Base-by-base conservation (phyloP, 2,329 filamentous ascomycete species). In the Akanthomyces muscarius region DNA sequence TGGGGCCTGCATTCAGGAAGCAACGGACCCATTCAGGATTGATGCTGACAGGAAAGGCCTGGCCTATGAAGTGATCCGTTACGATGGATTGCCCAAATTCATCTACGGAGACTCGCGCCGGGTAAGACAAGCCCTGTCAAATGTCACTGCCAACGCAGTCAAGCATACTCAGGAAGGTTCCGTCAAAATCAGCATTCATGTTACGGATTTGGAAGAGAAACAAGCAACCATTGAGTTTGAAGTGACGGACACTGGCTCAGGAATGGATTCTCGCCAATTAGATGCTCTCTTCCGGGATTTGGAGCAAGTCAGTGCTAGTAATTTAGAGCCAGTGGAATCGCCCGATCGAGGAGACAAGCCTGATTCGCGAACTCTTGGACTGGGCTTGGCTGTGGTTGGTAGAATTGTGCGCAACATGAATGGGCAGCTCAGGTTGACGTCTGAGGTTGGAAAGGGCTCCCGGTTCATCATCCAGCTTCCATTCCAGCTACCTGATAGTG, bases 391-490 rank as follows among this genome's bases (percentile, higher is more conserved):
- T 0, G 82, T 96, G 14, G 92, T 96, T n/a, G 90, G 91, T 18
- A 86, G 92, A 44, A 91, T 92, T 42, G 82, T 97, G 38, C 85
- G 88, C n/a, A 96, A 92, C 70, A 95, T 96, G 90, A 89, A 94
- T 64, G 93, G 92, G 0, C 92, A 96, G 70, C 75, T 97, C 36
- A 86, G 91, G 1, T 77, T 97, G 1, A 94, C 92, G 69, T 96
- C 92, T 0, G 91, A 95, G 69, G 84, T 89, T 71, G 89, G 89
- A 2, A 90, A 89, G 68, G 92, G 93, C 0, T 93, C 92, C 21
- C 83, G 90, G 59, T 96, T 97, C 66, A 86, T 92, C 23, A 85
- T 97, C 28, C 86, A 91, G 66, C 78, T 97, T 36, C 89, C 89
- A 0, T 95, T 97, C 66, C 81, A 86, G 8, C 71, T 93, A 1